phyloP scores from a whole-genome alignment of 805 yeast genomes.

The Saturnispora bothae region DNA sequence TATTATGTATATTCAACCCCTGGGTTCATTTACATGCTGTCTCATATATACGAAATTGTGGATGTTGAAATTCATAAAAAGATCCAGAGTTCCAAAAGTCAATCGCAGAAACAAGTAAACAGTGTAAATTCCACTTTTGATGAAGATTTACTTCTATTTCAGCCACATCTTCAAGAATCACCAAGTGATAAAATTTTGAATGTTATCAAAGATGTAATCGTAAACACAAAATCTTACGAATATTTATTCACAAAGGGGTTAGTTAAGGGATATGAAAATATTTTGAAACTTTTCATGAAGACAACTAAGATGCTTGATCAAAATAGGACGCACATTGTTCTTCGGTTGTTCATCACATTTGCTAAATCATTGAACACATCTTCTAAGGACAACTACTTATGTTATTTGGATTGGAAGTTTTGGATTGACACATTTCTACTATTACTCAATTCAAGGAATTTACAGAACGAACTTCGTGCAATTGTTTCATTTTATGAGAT shows the following conservation, averaged over 20 bases:
- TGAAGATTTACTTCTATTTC: not conserved
- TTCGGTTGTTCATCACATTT: slow-evolving; percentile 19
- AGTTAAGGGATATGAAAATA: slow-evolving; percentile 17
- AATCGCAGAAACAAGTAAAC: slow-evolving; percentile 3
- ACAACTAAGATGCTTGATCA: slow-evolving; percentile 20
- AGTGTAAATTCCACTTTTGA: not conserved
- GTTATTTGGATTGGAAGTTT: slow-evolving; percentile 54
- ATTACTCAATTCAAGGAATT: slow-evolving; percentile 54
- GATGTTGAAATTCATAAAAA: slow-evolving; percentile 17
- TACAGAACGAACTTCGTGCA: slow-evolving; percentile 51
- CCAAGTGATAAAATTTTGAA: slow-evolving; percentile 25
- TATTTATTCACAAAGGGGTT: slow-evolving; percentile 15
- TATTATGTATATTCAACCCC: slow-evolving; percentile 27
- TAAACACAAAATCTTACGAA: slow-evolving; percentile 24
- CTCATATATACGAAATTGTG: slow-evolving; percentile 35
- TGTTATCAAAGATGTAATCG: slow-evolving; percentile 28
- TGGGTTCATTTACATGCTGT: slow-evolving; percentile 34
- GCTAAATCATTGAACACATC: slow-evolving; percentile 16
- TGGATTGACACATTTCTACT: slow-evolving; percentile 55
- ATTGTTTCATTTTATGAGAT: slow-evolving; percentile 59
- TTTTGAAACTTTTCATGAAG: slow-evolving; percentile 17
- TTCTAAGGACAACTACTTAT: not conserved
- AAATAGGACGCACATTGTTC: slow-evolving; percentile 17
- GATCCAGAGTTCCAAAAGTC: not conserved
- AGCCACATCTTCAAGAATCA: slow-evolving; percentile 14